Evolutionary conservation across 371 early-diverging fungal genomes (phyloP).

Genomic region (Choanephora cucurbitarum): DNA sequence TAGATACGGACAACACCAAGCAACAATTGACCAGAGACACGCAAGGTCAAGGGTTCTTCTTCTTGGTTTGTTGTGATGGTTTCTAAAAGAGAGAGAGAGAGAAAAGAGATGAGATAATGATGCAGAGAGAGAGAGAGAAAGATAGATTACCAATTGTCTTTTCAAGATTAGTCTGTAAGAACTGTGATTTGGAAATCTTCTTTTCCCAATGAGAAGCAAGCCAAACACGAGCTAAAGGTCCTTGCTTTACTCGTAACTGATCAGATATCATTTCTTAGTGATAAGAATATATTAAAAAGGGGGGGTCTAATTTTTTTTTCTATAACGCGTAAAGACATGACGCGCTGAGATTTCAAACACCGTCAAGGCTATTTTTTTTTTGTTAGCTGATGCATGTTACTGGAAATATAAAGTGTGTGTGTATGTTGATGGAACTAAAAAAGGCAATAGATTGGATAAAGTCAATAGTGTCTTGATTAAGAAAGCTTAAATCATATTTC

Average conservation of each 20-base stretch:
- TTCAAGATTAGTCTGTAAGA: constrained; percentile 87
- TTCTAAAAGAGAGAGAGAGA: too few relatives aligned
- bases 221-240: constrained; percentile 96
- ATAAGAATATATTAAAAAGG: background rate
- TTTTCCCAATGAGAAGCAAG: constrained; percentile 97
- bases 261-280: constrained; percentile 24
- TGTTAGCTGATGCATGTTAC: too few relatives aligned
- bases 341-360: too few relatives aligned
- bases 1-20: constrained; percentile 96
- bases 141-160: constrained; percentile 80
- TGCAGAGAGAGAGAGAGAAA: too few relatives aligned
- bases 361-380: too few relatives aligned
- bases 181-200: constrained; percentile 93
- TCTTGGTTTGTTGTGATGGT: constrained; percentile 83
- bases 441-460: too few relatives aligned
- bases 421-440: too few relatives aligned
- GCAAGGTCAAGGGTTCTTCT: constrained; percentile 84
- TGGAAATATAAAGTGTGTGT: too few relatives aligned
- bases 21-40: constrained; percentile 95
- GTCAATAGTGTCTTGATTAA: too few relatives aligned
- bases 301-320: constrained; percentile 2
- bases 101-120: too few relatives aligned
- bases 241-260: constrained; percentile 74
- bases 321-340: background rate
- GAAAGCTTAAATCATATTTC: too few relatives aligned